Percentiles rank a stretch among this genome's conserved stretches.
Conservation (phyloP, 495 filamentous ascomycete genomes). For the Hypoxylon cercidicola region DNA sequence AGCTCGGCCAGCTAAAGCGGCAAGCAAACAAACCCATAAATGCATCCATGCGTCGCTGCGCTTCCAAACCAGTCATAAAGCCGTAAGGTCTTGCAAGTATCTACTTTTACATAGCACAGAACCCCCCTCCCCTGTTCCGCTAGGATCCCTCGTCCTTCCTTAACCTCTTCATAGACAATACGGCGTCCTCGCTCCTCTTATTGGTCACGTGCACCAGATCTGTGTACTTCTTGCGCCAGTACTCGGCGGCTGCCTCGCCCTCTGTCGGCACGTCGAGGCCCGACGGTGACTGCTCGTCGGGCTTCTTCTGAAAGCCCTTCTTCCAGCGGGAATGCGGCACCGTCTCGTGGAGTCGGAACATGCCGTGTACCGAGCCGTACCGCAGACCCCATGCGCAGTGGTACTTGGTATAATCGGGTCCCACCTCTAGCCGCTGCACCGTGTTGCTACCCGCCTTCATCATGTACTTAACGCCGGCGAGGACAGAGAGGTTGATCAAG, state of each 20-base stretch:
- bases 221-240: conserved; percentile 54
- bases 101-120: not conserved
- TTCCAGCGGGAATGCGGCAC: conserved; percentile 53
- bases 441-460: conserved; percentile 49
- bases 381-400: conserved; percentile 58
- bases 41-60: not conserved
- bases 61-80: not conserved
- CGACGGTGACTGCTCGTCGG: conserved; percentile 5
- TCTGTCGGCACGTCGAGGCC: conserved; percentile 38
- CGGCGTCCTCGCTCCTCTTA: conserved; percentile 44
- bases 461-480: conserved; percentile 59
- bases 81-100: not conserved
- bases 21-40: not conserved
- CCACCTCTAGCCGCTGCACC: conserved; percentile 53
- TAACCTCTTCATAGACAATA: not conserved
- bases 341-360: conserved; percentile 60
- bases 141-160: conserved; percentile 2
- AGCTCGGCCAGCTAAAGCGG: not conserved
- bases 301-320: conserved; percentile 42
- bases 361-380: conserved; percentile 55
- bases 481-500: conserved; percentile 62
- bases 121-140: not conserved
- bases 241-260: conserved; percentile 47
- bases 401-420: conserved; percentile 51
- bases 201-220: conserved; percentile 46